Evolutionary conservation across 2,329 filamentous ascomycete genomes (phyloP).

Genomic region (Aspergillus fijiensis): DNA sequence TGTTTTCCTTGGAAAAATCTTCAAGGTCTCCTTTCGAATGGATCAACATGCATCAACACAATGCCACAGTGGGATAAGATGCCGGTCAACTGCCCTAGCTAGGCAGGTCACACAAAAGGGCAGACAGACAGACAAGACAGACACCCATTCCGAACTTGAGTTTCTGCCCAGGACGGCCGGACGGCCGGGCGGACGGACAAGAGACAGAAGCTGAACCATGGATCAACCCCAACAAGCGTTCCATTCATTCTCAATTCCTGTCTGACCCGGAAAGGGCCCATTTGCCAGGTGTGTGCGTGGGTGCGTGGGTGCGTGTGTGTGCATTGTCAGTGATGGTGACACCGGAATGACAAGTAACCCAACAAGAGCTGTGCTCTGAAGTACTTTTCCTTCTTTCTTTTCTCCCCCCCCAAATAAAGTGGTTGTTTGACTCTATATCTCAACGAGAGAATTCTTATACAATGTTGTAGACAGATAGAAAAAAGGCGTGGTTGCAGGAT

Average conservation of each 20-base stretch:
- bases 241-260: background rate
- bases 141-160: background rate
- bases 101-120: background rate
- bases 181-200: background rate
- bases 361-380: no score
- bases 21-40: background rate
- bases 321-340: background rate
- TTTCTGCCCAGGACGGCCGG: background rate
- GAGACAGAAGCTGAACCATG: conserved; percentile 3
- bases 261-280: no score
- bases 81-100: background rate
- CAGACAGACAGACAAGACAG: background rate
- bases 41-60: background rate
- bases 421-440: no score
- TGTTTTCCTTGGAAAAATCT: no score
- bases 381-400: no score
- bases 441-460: no score
- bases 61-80: conserved; percentile 8
- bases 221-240: background rate
- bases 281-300: no score
- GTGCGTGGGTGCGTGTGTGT: no score
- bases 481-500: background rate
- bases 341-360: background rate
- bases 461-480: background rate
- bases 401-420: no score